A percentile compares a stretch with the other conserved stretches of the same genome.
phyloP scores from a whole-genome alignment of 352 stramenopile species.

The Phytophthora capsici region DNA sequence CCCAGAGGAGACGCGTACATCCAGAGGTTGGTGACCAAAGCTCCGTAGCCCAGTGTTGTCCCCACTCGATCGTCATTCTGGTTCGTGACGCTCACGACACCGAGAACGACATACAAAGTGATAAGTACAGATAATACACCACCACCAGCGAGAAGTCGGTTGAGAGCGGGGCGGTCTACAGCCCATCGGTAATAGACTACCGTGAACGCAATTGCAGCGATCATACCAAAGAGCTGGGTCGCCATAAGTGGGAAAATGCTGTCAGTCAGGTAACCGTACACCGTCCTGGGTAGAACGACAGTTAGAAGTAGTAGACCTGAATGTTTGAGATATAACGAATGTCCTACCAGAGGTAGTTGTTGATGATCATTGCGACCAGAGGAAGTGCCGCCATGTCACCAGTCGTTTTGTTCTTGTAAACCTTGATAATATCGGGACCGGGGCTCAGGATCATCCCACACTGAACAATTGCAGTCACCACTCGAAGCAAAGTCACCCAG shows the following conservation, averaged over 20 bases:
- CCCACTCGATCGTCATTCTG: conserved; percentile 34
- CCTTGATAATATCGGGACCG: conserved; percentile 18
- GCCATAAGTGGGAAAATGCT: conserved; percentile 34
- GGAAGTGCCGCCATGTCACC: conserved; percentile 27
- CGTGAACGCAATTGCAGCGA: conserved; percentile 22
- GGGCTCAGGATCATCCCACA: conserved; percentile 28
- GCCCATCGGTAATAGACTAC: conserved; percentile 21
- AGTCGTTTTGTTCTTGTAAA: conserved; percentile 22
- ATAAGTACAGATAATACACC: conserved; percentile 8
- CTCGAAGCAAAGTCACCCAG: conserved; percentile 17
- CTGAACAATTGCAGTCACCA: conserved; percentile 23
- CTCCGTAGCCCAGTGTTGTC: conserved; percentile 34
- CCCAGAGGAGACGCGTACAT: conserved; percentile 39
- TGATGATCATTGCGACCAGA: conserved; percentile 33
- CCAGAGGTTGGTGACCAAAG: conserved; percentile 27
- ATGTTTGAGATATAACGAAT: not conserved
- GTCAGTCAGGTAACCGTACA: conserved; percentile 34
- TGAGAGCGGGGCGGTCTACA: conserved; percentile 6
- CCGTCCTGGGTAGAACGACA: conserved; percentile 5
- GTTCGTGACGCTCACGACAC: conserved; percentile 31
- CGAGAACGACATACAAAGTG: conserved; percentile 42
- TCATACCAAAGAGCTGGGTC: conserved; percentile 23
- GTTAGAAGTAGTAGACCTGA: not conserved
- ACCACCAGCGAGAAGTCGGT: conserved; percentile 7
- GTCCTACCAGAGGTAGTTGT: conserved; percentile 31